Evolutionary conservation across 139 green algal species (phyloP), one percentile per base, ranked within the genome.

Genomic region (Tetratostichococcus sp.): DNA sequence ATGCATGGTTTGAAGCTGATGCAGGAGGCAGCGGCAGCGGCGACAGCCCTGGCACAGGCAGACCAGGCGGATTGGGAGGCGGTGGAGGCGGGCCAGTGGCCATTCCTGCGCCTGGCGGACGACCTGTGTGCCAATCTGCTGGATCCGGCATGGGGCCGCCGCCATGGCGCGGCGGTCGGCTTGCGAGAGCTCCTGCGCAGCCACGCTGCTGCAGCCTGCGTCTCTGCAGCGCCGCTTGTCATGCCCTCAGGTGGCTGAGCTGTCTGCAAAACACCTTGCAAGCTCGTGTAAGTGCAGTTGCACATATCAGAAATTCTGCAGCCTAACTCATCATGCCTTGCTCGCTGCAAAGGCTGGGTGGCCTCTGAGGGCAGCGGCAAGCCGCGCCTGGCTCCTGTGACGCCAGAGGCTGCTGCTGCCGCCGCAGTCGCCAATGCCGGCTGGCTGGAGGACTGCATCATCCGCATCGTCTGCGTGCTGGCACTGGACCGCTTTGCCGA

Each of bases 401-500:
- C 67, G 1, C 22, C 69, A 0, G 73, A 80, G 1, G 72, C 84
- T 25, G 83, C 87, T 17, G 72, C 76, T 0, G 80, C 75, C 0
- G 90, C 89, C 0, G 58, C 30, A 0, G 35, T 67, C 0, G 82
- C 85, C 31, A 96, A 97, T 79, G 57, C 33, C 21, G 69, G 67
- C 1, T 97, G 91, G 87, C 84, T 98, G 70, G 86, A 96, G 71
- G 92, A 97, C 77, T 90, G 83, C 71, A 74, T 87, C 21, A 72
- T 93, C 57, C 87, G 93, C 50, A 82, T 98, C 84, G 80, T 98
- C 73, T 94, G 89, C 72, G 84, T 98, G 72, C 88, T 99, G 59
- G 89, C 92, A 21, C 88, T 99, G 67, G 95, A 99, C 86, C 80
- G 93, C 19, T 96, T 98, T 81, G 91, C 87, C 0, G 95, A 99